phyloP scores from a whole-genome alignment of 495 filamentous ascomycete genomes.

The Rhizodiscina lignyota region DNA sequence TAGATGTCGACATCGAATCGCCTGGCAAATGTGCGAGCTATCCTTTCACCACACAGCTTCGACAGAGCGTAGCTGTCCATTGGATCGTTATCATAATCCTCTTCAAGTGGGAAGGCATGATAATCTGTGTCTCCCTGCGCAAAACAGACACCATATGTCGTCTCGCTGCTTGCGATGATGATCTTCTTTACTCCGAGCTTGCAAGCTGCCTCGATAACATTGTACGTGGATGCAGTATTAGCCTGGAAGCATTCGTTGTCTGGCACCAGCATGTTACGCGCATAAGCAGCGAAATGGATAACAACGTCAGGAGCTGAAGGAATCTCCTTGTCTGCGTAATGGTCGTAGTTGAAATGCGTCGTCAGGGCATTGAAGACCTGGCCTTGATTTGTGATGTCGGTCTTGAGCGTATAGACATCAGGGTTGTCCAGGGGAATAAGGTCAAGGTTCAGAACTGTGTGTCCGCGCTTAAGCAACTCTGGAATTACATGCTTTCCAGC shows the following conservation, averaged over 20 bases:
- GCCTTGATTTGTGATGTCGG: conserved; percentile 39
- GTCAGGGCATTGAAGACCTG: conserved; percentile 43
- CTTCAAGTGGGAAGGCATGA: conserved; percentile 37
- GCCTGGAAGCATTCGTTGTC: conserved; percentile 40
- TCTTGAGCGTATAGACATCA: conserved; percentile 38
- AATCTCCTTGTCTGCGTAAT: conserved; percentile 25
- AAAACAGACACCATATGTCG: conserved; percentile 42
- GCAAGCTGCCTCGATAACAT: conserved; percentile 44
- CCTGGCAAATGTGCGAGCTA: conserved; percentile 35
- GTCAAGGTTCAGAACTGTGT: conserved; percentile 42
- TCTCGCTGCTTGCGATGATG: conserved; percentile 38
- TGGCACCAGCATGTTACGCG: conserved; percentile 43
- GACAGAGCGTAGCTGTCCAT: conserved; percentile 43
- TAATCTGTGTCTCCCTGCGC: conserved; percentile 39
- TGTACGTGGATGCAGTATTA: conserved; percentile 37
- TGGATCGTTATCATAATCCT: conserved; percentile 34
- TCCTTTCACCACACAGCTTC: conserved; percentile 40
- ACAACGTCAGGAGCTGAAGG: conserved; percentile 36
- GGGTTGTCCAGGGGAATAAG: conserved; percentile 28
- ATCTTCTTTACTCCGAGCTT: conserved; percentile 44
- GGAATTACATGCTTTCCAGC: conserved; percentile 40
- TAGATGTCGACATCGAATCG: conserved; percentile 42
- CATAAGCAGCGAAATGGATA: conserved; percentile 44
- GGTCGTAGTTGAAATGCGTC: conserved; percentile 35
- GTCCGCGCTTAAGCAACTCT: conserved; percentile 33